Conservation (phyloP, 176 grass and related monocot species). For the Puya raimondii region DNA sequence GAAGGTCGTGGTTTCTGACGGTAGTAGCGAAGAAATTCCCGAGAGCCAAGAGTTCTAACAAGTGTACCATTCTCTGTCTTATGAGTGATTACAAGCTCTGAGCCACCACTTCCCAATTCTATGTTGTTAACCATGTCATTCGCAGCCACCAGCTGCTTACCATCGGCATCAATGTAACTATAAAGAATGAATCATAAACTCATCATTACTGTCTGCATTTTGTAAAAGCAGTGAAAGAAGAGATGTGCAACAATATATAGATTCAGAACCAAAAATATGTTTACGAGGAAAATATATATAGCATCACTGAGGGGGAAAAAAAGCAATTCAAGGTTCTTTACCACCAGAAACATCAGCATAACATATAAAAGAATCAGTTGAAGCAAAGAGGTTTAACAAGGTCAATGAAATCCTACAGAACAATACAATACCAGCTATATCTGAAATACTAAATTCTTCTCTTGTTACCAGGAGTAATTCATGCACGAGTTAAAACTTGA, state of each 20-base stretch:
- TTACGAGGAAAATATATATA: neutral
- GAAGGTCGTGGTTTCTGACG: conserved; percentile 83
- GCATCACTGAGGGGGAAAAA: neutral
- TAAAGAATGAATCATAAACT: neutral
- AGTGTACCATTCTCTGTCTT: conserved; percentile 51
- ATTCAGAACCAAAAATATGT: neutral
- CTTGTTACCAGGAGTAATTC: too few species aligned
- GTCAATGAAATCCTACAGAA: too few species aligned
- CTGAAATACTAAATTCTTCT: too few species aligned
- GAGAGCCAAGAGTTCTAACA: conserved; percentile 57
- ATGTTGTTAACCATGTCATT: conserved; percentile 36
- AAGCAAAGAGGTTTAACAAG: too few species aligned
- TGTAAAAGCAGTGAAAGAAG: neutral
- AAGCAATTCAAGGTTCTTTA: too few species aligned
- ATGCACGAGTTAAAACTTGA: too few species aligned
- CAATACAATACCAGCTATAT: too few species aligned
- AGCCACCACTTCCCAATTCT: conserved; percentile 69
- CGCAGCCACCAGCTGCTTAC: conserved; percentile 54
- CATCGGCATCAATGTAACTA: conserved; percentile 75
- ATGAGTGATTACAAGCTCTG: conserved; percentile 66
- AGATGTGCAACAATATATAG: neutral
- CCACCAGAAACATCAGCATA: too few species aligned
- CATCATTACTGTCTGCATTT: neutral
- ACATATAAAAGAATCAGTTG: too few species aligned
- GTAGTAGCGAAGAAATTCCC: conserved; percentile 83